phyloP scores from a whole-genome alignment of 2,329 filamentous ascomycete genomes.

The Trichophyton mentagrophytes region DNA sequence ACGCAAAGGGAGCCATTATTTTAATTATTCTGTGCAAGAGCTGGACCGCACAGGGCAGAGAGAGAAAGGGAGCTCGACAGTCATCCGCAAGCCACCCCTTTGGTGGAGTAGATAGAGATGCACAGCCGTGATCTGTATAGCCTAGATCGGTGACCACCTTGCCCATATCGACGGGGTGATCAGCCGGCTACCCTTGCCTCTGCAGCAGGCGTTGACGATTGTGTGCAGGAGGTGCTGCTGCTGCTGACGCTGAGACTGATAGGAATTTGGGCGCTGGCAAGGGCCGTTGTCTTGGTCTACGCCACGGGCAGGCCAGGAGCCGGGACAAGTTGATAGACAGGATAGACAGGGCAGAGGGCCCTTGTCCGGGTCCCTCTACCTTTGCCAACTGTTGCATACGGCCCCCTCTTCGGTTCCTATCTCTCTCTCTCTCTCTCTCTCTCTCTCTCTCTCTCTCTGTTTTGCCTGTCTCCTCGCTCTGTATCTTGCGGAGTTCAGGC shows the following conservation, averaged over 20 bases:
- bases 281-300: neutral
- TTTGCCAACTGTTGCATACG: neutral
- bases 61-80: neutral
- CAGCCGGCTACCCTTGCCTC: constrained; percentile 3
- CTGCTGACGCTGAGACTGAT: neutral
- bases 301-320: neutral
- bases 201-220: neutral
- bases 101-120: neutral
- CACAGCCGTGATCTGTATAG: neutral
- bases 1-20: neutral
- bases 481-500: too few relatives aligned
- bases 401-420: neutral
- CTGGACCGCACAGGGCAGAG: neutral
- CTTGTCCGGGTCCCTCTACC: neutral
- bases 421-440: neutral
- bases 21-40: neutral
- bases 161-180: neutral
- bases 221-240: neutral
- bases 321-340: too few relatives aligned
- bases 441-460: neutral
- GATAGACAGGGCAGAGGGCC: neutral
- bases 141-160: neutral
- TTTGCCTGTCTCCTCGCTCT: too few relatives aligned
- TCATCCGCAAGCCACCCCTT: neutral
- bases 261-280: neutral